Percentiles rank a stretch among this genome's conserved stretches.
These are phyloP conservation scores for Thielaviopsis punctulata DNA, from an alignment of 2,329 filamentous ascomycete genomes.

Conservation along the genomic window DNA sequence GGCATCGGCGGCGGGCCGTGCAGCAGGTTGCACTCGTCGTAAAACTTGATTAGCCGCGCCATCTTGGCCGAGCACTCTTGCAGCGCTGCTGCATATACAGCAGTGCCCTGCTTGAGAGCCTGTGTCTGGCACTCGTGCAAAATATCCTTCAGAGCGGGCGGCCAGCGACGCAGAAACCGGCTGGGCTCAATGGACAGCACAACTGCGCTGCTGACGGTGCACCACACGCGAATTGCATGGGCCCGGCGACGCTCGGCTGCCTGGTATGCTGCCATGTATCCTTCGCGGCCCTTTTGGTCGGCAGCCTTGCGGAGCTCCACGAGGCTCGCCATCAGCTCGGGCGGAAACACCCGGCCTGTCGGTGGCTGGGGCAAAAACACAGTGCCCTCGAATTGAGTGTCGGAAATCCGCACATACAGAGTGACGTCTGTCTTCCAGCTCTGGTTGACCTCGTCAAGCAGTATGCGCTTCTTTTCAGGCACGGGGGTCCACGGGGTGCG, in stretches of 20 bases:
- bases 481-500: neutral
- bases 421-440: neutral
- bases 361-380: neutral
- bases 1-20: neutral
- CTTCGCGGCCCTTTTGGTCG: neutral
- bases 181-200: constrained; percentile 2
- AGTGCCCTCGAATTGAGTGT: neutral
- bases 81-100: neutral
- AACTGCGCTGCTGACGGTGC: neutral
- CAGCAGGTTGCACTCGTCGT: neutral
- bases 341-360: neutral
- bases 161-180: constrained; percentile 5
- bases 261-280: neutral
- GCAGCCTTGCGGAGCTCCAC: neutral
- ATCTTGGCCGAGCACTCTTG: neutral
- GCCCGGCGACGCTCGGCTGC: constrained; percentile 1
- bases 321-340: constrained; percentile 2
- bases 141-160: neutral
- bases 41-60: neutral
- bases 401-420: neutral
- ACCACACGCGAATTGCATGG: constrained; percentile 1
- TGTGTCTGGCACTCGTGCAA: neutral
- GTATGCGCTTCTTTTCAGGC: neutral
- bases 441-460: constrained; percentile 1
- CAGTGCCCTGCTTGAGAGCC: neutral